phyloP scores from a whole-genome alignment of 148 eudicot species.

The Silene latifolia region DNA sequence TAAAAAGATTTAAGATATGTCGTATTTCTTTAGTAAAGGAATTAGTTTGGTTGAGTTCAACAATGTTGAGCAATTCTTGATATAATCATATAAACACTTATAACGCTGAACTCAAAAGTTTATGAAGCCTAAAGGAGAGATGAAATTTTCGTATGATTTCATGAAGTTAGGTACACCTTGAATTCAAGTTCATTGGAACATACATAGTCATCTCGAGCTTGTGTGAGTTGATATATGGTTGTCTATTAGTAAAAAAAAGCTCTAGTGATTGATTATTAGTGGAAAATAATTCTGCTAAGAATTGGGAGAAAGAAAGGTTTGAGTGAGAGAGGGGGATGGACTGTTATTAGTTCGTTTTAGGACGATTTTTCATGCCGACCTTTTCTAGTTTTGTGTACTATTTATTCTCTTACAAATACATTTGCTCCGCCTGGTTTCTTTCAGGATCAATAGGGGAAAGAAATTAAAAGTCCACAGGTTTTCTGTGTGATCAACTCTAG shows the following conservation, averaged over 20 bases:
- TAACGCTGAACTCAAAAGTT: not conserved
- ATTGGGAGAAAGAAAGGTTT: not conserved
- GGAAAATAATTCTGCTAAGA: not conserved
- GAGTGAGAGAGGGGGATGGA: not conserved
- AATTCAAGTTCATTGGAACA: not conserved
- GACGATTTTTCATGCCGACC: not conserved
- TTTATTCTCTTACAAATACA: not conserved
- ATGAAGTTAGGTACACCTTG: not conserved
- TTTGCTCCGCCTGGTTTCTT: no score
- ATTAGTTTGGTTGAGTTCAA: not conserved
- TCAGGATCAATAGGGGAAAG: not conserved
- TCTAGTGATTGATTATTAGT: not conserved
- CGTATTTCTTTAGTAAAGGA: not conserved
- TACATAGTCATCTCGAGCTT: not conserved
- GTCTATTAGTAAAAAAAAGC: not conserved
- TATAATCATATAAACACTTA: not conserved
- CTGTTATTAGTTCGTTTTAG: not conserved
- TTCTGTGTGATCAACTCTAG: not conserved
- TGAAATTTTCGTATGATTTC: not conserved
- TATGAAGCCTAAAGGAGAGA: not conserved
- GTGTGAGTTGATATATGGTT: not conserved
- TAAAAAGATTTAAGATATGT: not conserved
- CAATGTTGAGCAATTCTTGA: not conserved
- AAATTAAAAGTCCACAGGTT: not conserved
- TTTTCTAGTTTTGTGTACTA: not conserved